Evolutionary conservation across 768 basidiomycete species (phyloP).

Genomic region (Tricholoma bakamatsutake): DNA sequence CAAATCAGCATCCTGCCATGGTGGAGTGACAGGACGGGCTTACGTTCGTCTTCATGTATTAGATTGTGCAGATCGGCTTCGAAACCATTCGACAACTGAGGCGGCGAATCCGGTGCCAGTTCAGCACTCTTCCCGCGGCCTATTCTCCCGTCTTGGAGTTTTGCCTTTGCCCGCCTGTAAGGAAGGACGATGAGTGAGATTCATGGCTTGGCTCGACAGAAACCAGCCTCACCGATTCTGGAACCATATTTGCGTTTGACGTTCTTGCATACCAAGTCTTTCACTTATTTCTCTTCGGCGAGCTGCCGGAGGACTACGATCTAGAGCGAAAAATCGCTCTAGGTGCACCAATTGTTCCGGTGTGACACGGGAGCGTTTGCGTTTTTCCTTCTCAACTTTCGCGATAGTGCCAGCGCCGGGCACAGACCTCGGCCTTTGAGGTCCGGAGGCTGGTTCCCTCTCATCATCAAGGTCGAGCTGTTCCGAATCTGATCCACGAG

Average conservation of each 20-base stretch:
- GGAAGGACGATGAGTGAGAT: background rate
- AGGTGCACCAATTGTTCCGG: constrained; percentile 75
- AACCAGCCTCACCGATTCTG: constrained; percentile 60
- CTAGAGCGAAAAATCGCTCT: constrained; percentile 61
- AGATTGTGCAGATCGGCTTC: constrained; percentile 57
- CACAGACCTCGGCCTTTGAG: constrained; percentile 28
- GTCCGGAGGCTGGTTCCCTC: constrained; percentile 28
- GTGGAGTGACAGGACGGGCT: constrained; percentile 21
- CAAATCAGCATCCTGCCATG: background rate
- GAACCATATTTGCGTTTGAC: constrained; percentile 89
- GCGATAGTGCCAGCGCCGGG: constrained; percentile 23
- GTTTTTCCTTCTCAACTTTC: constrained; percentile 46
- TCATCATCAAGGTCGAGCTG: constrained; percentile 24
- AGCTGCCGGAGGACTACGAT: constrained; percentile 67
- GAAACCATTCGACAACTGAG: constrained; percentile 44
- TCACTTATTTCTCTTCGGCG: constrained; percentile 70
- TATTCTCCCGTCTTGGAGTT: constrained; percentile 56
- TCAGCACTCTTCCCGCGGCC: constrained; percentile 29
- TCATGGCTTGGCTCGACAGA: background rate
- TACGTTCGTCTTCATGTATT: constrained; percentile 76
- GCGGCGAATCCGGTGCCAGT: constrained; percentile 42
- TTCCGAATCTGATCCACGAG: constrained; percentile 11
- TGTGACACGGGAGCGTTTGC: constrained; percentile 74
- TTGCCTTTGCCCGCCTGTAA: constrained; percentile 75
- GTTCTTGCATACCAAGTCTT: constrained; percentile 74